Percentiles rank a stretch among this genome's conserved stretches.
These are phyloP conservation scores for Hypoxylon sp. DNA, from an alignment of 2,329 filamentous ascomycete species.

Conservation along the genomic window DNA sequence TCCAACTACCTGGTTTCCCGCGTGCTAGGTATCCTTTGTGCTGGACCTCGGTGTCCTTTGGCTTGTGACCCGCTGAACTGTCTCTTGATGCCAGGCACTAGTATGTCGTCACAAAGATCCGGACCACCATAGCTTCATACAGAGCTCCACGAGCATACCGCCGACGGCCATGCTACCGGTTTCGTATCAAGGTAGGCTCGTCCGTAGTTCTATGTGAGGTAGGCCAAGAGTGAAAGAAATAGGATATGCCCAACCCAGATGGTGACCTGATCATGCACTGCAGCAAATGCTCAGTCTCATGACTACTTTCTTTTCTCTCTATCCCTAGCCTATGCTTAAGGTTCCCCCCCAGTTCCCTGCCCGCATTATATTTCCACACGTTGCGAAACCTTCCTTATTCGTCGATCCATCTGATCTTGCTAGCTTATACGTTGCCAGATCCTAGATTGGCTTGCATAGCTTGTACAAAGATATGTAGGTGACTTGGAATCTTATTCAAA, in stretches of 20 bases:
- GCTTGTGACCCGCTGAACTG: slow-evolving; percentile 37
- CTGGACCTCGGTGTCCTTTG: slow-evolving; percentile 30
- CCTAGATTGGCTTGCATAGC: slow-evolving; percentile 39
- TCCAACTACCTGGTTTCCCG: slow-evolving; percentile 40
- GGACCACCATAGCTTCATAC: slow-evolving; percentile 25
- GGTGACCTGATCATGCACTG: slow-evolving; percentile 41
- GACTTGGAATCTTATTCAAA: slow-evolving; percentile 40
- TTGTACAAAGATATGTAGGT: slow-evolving; percentile 37
- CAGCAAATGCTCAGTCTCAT: slow-evolving; percentile 50
- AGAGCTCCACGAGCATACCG: slow-evolving; percentile 25
- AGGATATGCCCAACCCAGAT: slow-evolving; percentile 26
- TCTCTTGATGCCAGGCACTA: slow-evolving; percentile 34
- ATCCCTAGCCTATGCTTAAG: slow-evolving; percentile 42
- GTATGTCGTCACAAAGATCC: slow-evolving; percentile 43
- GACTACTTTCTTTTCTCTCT: slow-evolving; percentile 48
- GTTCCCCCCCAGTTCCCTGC: slow-evolving; percentile 43
- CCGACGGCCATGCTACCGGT: slow-evolving; percentile 9
- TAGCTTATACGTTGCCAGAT: slow-evolving; percentile 33
- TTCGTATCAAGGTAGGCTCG: slow-evolving; percentile 21
- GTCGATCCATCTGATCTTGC: slow-evolving; percentile 51
- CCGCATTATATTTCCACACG: slow-evolving; percentile 42
- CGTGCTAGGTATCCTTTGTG: slow-evolving; percentile 39
- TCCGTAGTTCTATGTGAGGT: slow-evolving; percentile 33
- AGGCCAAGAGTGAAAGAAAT: slow-evolving; percentile 40
- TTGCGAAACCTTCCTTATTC: slow-evolving; percentile 53